These are phyloP conservation scores for Venturia asperata DNA, from an alignment of 2,329 filamentous ascomycete species.

Conservation along the genomic window DNA sequence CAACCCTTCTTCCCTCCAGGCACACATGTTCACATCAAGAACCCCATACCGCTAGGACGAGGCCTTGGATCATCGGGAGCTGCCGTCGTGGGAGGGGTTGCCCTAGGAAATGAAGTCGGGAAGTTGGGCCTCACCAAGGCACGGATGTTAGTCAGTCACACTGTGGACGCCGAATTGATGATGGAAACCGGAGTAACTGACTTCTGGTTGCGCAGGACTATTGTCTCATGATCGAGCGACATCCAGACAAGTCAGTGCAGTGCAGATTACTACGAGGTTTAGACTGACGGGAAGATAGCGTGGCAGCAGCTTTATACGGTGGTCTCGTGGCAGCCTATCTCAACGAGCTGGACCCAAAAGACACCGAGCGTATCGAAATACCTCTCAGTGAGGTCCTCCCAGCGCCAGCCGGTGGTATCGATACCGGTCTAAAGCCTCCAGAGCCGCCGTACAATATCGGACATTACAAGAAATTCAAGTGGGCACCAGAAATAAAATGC, in stretches of 20 bases:
- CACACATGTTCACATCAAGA: conserved; percentile 90
- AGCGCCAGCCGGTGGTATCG: conserved; percentile 78
- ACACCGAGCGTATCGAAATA: conserved; percentile 85
- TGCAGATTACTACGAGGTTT: not conserved
- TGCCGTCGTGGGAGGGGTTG: conserved; percentile 91
- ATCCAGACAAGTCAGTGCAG: conserved; percentile 32
- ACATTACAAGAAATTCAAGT: conserved; percentile 91
- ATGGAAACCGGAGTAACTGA: conserved; percentile 2
- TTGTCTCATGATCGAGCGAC: conserved; percentile 82
- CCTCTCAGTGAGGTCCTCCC: conserved; percentile 90
- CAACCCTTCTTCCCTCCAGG: conserved; percentile 75
- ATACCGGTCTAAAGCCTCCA: conserved; percentile 80
- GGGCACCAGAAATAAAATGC: conserved; percentile 92
- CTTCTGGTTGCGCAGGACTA: conserved; percentile 52
- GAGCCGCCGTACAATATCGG: conserved; percentile 88
- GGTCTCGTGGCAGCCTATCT: conserved; percentile 96
- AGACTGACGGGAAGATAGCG: conserved; percentile 47
- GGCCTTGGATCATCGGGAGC: conserved; percentile 93
- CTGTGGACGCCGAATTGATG: not conserved
- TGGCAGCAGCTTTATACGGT: conserved; percentile 89
- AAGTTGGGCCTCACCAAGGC: conserved; percentile 69
- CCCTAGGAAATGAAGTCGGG: conserved; percentile 83
- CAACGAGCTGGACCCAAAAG: conserved; percentile 82
- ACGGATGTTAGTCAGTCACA: conserved; percentile 54
- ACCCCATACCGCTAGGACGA: conserved; percentile 86